Percentiles rank a stretch among this genome's conserved stretches.
Conservation (phyloP, 208 protist genomes). For the Porcisia deanei region DNA sequence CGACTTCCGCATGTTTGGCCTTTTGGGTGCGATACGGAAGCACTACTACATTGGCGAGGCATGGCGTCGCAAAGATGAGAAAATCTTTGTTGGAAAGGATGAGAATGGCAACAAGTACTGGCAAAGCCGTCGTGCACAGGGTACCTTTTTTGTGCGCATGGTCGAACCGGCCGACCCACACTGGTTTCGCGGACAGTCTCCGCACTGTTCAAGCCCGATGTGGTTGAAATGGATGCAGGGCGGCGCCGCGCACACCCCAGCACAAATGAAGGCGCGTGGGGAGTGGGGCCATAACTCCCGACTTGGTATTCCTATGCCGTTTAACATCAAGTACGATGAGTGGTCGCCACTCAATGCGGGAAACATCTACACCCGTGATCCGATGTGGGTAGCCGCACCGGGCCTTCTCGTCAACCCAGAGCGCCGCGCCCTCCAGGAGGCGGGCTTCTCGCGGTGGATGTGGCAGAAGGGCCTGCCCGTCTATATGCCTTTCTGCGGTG, state of each 20-base stretch:
- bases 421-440: conserved; percentile 72
- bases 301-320: conserved; percentile 72
- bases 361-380: conserved; percentile 72
- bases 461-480: conserved; percentile 81
- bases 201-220: conserved; percentile 64
- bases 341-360: conserved; percentile 71
- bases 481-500: conserved; percentile 89
- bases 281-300: conserved; percentile 89
- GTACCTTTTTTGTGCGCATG: conserved; percentile 57
- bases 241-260: conserved; percentile 81
- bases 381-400: conserved; percentile 78
- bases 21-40: conserved; percentile 66
- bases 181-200: conserved; percentile 83
- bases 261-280: conserved; percentile 85
- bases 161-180: conserved; percentile 84
- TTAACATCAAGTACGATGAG: conserved; percentile 88
- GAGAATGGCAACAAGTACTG: conserved; percentile 93
- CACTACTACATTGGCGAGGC: conserved; percentile 89
- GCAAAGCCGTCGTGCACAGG: conserved; percentile 59
- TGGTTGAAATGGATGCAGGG: conserved; percentile 89
- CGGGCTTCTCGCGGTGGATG: conserved; percentile 86
- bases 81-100: conserved; percentile 92
- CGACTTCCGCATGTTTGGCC: conserved; percentile 92
- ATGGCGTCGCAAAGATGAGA: conserved; percentile 90
- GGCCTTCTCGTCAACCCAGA: conserved; percentile 82